Conservation (phyloP, 805 yeast genomes). For the Komagataella ulmi region DNA sequence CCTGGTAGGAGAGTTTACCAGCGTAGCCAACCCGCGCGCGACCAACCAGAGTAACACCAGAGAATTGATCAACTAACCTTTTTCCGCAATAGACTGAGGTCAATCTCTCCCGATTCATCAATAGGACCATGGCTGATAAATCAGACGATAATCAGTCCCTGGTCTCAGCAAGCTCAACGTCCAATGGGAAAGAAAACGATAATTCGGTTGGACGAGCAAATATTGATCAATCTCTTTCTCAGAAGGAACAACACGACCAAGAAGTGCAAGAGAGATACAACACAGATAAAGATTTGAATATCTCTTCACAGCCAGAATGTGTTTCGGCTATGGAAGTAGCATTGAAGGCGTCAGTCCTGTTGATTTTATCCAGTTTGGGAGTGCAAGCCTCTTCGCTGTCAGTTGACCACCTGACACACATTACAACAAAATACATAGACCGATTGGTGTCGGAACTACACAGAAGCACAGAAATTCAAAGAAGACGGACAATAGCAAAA, state of each 20-base stretch:
- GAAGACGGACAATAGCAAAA: conserved; percentile 41
- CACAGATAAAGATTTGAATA: not conserved
- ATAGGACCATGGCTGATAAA: not conserved
- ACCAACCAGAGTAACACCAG: not conserved
- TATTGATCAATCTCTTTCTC: not conserved
- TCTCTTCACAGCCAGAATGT: not conserved
- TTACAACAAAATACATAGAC: conserved; percentile 22
- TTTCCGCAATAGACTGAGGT: not conserved
- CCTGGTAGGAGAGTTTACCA: not conserved
- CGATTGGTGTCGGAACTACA: conserved; percentile 28
- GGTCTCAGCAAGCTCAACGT: not conserved
- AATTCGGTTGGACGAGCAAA: not conserved
- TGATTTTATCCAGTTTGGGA: conserved; percentile 20
- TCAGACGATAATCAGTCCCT: not conserved
- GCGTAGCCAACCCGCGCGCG: not conserved
- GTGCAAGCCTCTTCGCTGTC: conserved; percentile 20
- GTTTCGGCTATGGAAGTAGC: conserved; percentile 15
- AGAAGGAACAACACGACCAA: not conserved
- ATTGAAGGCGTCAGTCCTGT: conserved; percentile 19
- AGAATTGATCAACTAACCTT: not conserved
- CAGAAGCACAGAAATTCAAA: conserved; percentile 41
- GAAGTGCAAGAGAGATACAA: not conserved
- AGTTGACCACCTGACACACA: conserved; percentile 21
- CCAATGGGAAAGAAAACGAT: not conserved
- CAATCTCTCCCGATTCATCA: not conserved